Conservation (phyloP, 2,329 filamentous ascomycete species). For the Cytospora piceicola region DNA sequence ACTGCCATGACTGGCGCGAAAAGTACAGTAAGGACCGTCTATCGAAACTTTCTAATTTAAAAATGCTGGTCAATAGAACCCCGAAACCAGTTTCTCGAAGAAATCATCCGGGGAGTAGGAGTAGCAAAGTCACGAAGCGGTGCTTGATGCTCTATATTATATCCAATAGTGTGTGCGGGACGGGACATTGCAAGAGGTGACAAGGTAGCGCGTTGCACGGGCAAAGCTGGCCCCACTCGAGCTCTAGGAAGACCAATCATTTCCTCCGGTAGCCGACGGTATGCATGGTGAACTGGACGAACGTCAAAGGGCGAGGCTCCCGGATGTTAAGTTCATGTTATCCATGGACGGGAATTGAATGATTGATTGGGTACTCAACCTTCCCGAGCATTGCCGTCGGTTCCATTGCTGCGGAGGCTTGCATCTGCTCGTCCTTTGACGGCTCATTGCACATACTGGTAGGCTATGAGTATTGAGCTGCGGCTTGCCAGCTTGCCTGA, state of each 20-base stretch:
- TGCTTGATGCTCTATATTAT: neutral
- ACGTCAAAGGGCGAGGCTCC: neutral
- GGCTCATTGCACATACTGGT: neutral
- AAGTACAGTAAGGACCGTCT: neutral
- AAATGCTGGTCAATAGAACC: neutral
- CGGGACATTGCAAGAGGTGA: neutral
- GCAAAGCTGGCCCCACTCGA: neutral
- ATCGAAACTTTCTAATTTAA: neutral
- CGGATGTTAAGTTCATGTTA: neutral
- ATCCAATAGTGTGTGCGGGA: neutral
- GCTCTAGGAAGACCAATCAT: neutral
- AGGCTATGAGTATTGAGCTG: neutral
- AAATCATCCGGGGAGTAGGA: neutral
- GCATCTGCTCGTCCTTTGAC: neutral
- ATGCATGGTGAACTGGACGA: neutral
- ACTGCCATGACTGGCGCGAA: conserved; percentile 25
- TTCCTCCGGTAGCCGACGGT: neutral
- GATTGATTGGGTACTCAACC: neutral
- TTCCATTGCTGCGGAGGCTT: neutral
- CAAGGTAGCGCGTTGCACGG: neutral
- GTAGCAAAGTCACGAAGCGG: neutral
- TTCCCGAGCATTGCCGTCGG: neutral
- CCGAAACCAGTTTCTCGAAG: neutral
- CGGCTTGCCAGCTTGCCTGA: neutral
- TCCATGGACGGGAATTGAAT: neutral